Evolutionary conservation across 306 rosid species (phyloP).

Genomic region (Hylodesmum podocarpum): DNA sequence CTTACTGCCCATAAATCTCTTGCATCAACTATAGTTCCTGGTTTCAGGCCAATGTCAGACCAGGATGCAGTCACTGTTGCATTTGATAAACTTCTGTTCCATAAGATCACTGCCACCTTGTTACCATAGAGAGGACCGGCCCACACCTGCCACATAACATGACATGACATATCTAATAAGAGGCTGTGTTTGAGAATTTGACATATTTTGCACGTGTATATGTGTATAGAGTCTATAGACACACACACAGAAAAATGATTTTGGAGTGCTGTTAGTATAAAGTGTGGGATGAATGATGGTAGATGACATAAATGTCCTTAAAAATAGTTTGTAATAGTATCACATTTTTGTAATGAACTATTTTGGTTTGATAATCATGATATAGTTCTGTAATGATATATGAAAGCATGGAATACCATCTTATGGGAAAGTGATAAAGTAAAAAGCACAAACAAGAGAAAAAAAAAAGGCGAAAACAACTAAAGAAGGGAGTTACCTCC

Average conservation of each 20-base stretch:
- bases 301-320: not conserved
- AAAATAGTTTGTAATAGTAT: not conserved
- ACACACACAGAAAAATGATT: not conserved
- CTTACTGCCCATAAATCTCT: slow-evolving; percentile 64
- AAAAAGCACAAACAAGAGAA: not conserved
- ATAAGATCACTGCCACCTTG: slow-evolving; percentile 51
- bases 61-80: slow-evolving; percentile 54
- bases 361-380: no score
- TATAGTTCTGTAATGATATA: no score
- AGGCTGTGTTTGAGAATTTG: not conserved
- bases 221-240: not conserved
- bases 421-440: no score
- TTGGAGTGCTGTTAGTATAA: not conserved
- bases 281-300: not conserved
- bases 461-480: not conserved
- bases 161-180: not conserved
- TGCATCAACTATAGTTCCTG: slow-evolving; percentile 40
- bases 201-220: not conserved
- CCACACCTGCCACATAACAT: slow-evolving; percentile 52
- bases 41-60: slow-evolving; percentile 55
- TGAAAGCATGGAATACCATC: no score
- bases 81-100: slow-evolving; percentile 60
- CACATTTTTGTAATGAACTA: no score
- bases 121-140: slow-evolving; percentile 54
- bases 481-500: slow-evolving; percentile 54